These are phyloP conservation scores for Setomelanomma holmii DNA, from an alignment of 2,329 filamentous ascomycete genomes.

Conservation along the genomic window DNA sequence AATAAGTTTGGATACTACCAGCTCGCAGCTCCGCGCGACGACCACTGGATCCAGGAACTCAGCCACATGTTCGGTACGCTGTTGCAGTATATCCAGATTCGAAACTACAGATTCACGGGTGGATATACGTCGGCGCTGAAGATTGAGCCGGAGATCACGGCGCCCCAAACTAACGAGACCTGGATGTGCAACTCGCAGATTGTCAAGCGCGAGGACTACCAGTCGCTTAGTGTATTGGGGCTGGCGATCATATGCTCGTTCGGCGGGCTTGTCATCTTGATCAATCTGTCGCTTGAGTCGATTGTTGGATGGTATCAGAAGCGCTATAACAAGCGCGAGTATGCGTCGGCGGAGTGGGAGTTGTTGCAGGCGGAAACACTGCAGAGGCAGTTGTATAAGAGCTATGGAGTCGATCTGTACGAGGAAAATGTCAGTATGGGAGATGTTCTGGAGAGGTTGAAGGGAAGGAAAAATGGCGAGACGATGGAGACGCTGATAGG, in stretches of 20 bases:
- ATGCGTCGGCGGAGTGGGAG: neutral
- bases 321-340: neutral
- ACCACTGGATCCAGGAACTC: neutral
- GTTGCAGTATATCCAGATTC: neutral
- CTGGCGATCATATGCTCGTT: neutral
- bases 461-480: neutral
- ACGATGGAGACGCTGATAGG: constrained; percentile 2
- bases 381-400: neutral
- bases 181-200: constrained; percentile 3
- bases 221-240: neutral
- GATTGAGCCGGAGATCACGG: neutral
- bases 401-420: neutral
- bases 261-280: neutral
- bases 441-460: neutral
- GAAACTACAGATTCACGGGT: neutral
- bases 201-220: neutral
- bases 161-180: neutral
- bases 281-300: constrained; percentile 1
- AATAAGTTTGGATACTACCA: neutral
- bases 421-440: neutral
- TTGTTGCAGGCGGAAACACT: neutral
- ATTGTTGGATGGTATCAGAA: constrained; percentile 2
- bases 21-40: neutral
- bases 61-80: constrained; percentile 3
- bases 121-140: neutral